phyloP scores from a whole-genome alignment of 306 rosid species.

The Erythrophleum fordii region DNA sequence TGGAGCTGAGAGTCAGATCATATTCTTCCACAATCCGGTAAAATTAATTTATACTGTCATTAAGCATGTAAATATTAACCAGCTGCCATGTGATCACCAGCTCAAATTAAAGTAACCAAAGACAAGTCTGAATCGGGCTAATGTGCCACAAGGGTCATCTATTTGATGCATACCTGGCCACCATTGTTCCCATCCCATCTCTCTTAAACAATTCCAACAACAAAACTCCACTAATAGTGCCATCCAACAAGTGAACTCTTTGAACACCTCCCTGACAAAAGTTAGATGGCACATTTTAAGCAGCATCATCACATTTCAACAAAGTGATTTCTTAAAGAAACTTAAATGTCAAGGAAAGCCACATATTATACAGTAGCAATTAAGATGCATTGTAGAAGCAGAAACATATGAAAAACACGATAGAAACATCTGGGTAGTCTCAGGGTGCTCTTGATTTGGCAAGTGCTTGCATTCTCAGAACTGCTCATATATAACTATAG shows the following conservation, averaged over 20 bases:
- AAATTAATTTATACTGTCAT: not conserved
- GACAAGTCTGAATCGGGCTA: not conserved
- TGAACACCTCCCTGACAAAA: slow-evolving; percentile 93
- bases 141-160: slow-evolving; percentile 1
- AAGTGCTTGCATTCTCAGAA: slow-evolving; percentile 28
- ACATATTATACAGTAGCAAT: slow-evolving; percentile 13
- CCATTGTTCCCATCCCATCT: slow-evolving; percentile 99
- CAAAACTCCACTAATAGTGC: slow-evolving; percentile 89
- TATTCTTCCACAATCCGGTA: slow-evolving; percentile 10
- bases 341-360: slow-evolving; percentile 31
- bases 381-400: slow-evolving; percentile 13
- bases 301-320: slow-evolving; percentile 19
- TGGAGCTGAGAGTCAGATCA: slow-evolving; percentile 32
- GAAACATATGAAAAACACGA: slow-evolving; percentile 18
- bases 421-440: slow-evolving; percentile 12
- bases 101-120: not conserved
- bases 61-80: slow-evolving; percentile 12
- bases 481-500: not conserved
- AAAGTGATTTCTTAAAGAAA: slow-evolving; percentile 18
- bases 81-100: slow-evolving; percentile 12
- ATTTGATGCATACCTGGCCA: slow-evolving; percentile 76
- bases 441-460: slow-evolving; percentile 24
- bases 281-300: slow-evolving; percentile 48
- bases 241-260: slow-evolving; percentile 98
- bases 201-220: slow-evolving; percentile 92